These are phyloP conservation scores for Chytriomyces sp. DNA, from an alignment of 192 early-diverging fungal genomes.

Conservation along the genomic window DNA sequence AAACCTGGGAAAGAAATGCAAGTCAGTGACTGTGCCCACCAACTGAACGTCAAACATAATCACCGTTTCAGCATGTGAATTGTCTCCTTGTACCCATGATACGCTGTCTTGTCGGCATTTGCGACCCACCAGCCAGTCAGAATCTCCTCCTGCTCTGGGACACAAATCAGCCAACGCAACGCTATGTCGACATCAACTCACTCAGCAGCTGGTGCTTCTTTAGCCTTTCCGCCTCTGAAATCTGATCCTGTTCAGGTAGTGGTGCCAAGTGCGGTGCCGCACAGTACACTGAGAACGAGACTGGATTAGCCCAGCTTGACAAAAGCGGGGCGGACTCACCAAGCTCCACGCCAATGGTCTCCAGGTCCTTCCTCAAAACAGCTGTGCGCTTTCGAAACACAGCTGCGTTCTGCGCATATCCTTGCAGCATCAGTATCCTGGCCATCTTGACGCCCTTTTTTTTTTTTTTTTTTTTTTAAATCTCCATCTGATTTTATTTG, in stretches of 20 bases:
- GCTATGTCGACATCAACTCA: conserved; percentile 7
- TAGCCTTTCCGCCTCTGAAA: conserved; percentile 5
- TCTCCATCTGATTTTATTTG: no score
- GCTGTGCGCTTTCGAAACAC: conserved; percentile 43
- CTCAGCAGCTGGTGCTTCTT: neutral
- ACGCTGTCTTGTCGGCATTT: conserved; percentile 32
- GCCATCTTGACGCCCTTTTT: conserved; percentile 6
- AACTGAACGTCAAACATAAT: no score
- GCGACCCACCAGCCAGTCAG: conserved; percentile 39
- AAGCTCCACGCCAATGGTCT: conserved; percentile 18
- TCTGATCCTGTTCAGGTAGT: conserved; percentile 14
- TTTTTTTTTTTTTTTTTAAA: no score
- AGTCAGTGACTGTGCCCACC: neutral
- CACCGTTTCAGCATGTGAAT: conserved; percentile 34
- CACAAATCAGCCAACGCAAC: neutral
- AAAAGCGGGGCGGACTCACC: conserved; percentile 5
- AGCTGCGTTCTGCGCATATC: conserved; percentile 52
- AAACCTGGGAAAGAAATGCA: no score
- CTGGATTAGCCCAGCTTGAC: neutral
- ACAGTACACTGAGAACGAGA: conserved; percentile 36
- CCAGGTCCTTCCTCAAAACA: conserved; percentile 37
- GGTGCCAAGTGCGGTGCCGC: conserved; percentile 33
- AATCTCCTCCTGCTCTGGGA: conserved; percentile 30
- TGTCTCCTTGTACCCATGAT: conserved; percentile 42
- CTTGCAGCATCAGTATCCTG: conserved; percentile 54